Percentiles rank a stretch among this genome's conserved stretches.
phyloP scores from a whole-genome alignment of 345 rosid species.

The Noccaea caerulescens region DNA sequence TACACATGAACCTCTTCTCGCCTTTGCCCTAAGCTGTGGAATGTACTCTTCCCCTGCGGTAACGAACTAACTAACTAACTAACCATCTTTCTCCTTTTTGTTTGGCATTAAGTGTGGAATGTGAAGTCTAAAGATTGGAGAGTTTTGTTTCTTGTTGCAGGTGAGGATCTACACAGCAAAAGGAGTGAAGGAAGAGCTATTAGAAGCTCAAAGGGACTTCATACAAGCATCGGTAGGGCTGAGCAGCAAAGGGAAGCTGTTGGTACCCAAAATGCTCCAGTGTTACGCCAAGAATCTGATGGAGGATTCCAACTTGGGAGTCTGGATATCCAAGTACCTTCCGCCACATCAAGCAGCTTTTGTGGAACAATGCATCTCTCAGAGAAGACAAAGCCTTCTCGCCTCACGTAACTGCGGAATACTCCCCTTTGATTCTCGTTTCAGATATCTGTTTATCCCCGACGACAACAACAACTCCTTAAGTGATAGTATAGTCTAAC shows the following conservation, averaged over 20 bases:
- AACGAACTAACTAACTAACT: constrained; percentile 41
- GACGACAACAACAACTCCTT: constrained; percentile 29
- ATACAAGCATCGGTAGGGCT: constrained; percentile 83
- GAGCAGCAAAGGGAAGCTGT: constrained; percentile 83
- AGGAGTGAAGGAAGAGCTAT: constrained; percentile 77
- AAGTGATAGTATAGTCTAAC: too few species aligned
- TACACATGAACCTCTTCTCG: constrained; percentile 66
- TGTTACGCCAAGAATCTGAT: constrained; percentile 74
- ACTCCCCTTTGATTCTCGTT: constrained; percentile 78
- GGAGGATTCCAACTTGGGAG: constrained; percentile 76
- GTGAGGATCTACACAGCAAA: constrained; percentile 72
- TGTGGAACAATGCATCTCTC: constrained; percentile 81
- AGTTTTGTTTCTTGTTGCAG: constrained; percentile 49
- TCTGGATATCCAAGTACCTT: constrained; percentile 88
- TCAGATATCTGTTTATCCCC: constrained; percentile 79
- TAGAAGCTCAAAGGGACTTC: constrained; percentile 78
- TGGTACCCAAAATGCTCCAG: constrained; percentile 87
- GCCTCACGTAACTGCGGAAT: constrained; percentile 76
- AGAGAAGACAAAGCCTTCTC: constrained; percentile 68
- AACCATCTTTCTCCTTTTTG: constrained; percentile 30
- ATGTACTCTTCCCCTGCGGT: constrained; percentile 96
- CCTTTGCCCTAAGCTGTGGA: constrained; percentile 86
- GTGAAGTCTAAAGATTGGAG: constrained; percentile 16
- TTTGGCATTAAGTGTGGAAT: constrained; percentile 10
- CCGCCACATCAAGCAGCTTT: constrained; percentile 79